Base-by-base conservation (phyloP, 164 flowering plant species). In the Kalanchoe fedtschenkoi region DNA sequence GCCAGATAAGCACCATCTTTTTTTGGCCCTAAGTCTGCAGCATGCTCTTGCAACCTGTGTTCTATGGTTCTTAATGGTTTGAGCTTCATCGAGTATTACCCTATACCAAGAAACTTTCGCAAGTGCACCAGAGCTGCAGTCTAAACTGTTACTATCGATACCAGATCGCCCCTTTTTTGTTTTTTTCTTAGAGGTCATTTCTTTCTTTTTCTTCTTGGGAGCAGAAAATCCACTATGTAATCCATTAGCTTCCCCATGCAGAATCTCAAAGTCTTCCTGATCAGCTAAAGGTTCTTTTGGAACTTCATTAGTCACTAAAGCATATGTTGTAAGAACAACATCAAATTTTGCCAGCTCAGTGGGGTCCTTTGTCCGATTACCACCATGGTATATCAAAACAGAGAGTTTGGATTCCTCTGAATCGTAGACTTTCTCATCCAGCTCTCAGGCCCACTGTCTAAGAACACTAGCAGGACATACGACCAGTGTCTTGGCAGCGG, bases 1-100 rank as follows among this genome's bases (percentile, higher is more conserved):
- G 73, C 99, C 99, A 63, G 97, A 91, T 68, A 95, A 78, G 72
- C 99, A 95, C 99, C 99, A 95, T 72, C 99, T 83, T 70, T 81
- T 78, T 71, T 89, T 95, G 59, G 99, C 97, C 68, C 93, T 80
- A 68, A 95, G 96, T 61, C 95, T 84, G 70, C 91, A 85, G 72
- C 99, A 95, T 32, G 99, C 96, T 79, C 93, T 81, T 65, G 99
- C 96, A 44, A 91, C 91, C 72, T 78, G 95, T 43, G 99, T 95
- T 74, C 97, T 76, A 66, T 91, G 92, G 66, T 95, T 95, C 63
- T 95, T 95, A 38, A 91, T 95, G 28, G 97, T 89, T 67, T 95
- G 99, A 67, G 99, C 97, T 80, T 95, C 99, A 83, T 95, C 99
- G 28, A 95, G 74, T 61, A 95, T 75, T 61, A 95, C 97, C 72